These are phyloP conservation scores for Alternaria conjuncta DNA, from an alignment of 2,329 filamentous ascomycete species.

Conservation along the genomic window DNA sequence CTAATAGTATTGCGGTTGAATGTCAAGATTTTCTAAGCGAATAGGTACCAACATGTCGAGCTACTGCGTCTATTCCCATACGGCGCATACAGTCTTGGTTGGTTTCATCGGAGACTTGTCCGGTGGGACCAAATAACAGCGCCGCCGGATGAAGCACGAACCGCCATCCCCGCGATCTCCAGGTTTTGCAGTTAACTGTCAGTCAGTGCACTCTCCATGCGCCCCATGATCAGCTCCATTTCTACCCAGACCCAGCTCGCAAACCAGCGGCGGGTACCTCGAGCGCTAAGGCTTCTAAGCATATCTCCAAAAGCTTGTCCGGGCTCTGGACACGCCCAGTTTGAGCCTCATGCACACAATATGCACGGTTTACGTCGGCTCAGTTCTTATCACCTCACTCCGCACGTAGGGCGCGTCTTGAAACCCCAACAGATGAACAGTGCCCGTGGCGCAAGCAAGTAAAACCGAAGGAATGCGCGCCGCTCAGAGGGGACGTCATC, in stretches of 20 bases:
- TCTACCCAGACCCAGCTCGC: slow-evolving; percentile 8
- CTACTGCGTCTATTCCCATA: neutral
- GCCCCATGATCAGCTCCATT: neutral
- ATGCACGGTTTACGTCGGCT: slow-evolving; percentile 26
- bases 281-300: slow-evolving; percentile 11
- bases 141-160: neutral
- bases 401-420: slow-evolving; percentile 4
- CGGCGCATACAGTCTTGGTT: neutral
- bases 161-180: slow-evolving; percentile 1
- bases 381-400: slow-evolving; percentile 1
- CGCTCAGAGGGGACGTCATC: neutral
- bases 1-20: neutral
- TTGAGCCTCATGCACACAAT: slow-evolving; percentile 21
- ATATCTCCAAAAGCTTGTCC: slow-evolving; percentile 17
- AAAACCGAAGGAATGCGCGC: slow-evolving; percentile 23
- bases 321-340: slow-evolving; percentile 7
- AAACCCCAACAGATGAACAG: slow-evolving; percentile 13
- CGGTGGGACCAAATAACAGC: neutral
- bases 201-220: neutral
- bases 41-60: neutral
- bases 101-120: neutral
- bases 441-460: slow-evolving; percentile 2
- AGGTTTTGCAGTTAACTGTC: neutral
- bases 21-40: neutral
- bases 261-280: slow-evolving; percentile 15